Percentiles rank a stretch among this genome's conserved stretches.
phyloP scores from a whole-genome alignment of 1,284 basidiomycete species.

The Ceratobasidium sp. region DNA sequence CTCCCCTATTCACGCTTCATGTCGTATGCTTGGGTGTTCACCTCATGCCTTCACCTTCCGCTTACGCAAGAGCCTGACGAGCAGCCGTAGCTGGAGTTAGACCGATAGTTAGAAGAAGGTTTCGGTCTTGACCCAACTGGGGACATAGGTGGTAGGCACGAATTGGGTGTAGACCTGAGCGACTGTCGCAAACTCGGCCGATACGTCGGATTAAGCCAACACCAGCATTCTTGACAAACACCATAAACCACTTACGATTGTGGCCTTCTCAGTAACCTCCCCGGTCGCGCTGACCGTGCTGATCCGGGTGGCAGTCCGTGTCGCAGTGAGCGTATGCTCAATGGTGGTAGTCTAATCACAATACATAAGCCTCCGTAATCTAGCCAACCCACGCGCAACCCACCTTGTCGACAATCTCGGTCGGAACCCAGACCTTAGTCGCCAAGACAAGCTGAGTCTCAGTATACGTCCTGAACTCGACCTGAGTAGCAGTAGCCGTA shows the following conservation, averaged over 20 bases:
- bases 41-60: conserved; percentile 17
- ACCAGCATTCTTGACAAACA: not conserved
- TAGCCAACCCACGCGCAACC: not conserved
- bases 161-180: conserved; percentile 47
- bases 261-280: conserved; percentile 29
- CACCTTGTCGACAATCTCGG: conserved; percentile 44
- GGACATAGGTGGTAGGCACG: conserved; percentile 47
- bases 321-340: conserved; percentile 40
- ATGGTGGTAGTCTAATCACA: conserved; percentile 7
- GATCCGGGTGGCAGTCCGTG: conserved; percentile 25
- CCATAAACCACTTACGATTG: conserved; percentile 2
- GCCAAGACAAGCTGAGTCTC: conserved; percentile 44
- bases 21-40: not conserved
- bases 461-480: conserved; percentile 35
- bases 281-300: conserved; percentile 41
- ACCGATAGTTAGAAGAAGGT: too few species aligned
- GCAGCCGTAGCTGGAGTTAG: too few species aligned
- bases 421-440: conserved; percentile 47
- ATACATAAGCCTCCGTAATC: not conserved
- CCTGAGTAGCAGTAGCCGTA: conserved; percentile 38
- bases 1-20: conserved; percentile 25
- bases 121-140: conserved; percentile 46
- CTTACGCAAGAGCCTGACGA: conserved; percentile 23
- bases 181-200: conserved; percentile 45
- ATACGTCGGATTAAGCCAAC: not conserved